These are phyloP conservation scores for Neopestalotiopsis rosae DNA, from an alignment of 2,329 filamentous ascomycete genomes.

Conservation along the genomic window DNA sequence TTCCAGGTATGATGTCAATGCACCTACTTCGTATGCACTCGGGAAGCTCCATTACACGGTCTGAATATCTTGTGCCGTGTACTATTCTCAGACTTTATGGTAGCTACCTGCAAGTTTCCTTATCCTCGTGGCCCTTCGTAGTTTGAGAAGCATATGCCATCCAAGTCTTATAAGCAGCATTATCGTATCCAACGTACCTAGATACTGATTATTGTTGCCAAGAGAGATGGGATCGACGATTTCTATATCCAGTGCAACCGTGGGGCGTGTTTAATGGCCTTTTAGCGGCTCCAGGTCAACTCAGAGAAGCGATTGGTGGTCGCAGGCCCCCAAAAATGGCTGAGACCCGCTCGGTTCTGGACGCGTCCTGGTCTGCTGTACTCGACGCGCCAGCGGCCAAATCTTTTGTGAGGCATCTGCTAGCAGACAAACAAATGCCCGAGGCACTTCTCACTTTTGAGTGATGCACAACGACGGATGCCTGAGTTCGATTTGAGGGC, in stretches of 20 bases:
- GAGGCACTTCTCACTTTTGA: slow-evolving; percentile 6
- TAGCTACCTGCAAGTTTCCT: too few species aligned
- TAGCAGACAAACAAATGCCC: not conserved
- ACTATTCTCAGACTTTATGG: too few species aligned
- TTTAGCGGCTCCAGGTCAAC: not conserved
- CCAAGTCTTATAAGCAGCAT: too few species aligned
- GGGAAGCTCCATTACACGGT: not conserved
- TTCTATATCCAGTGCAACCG: not conserved
- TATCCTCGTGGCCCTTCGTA: too few species aligned
- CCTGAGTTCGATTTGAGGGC: not conserved
- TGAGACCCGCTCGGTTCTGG: slow-evolving; percentile 12
- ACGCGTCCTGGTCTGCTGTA: not conserved
- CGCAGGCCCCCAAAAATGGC: not conserved
- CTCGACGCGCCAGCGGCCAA: slow-evolving; percentile 14
- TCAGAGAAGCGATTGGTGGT: slow-evolving; percentile 10
- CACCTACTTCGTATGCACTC: not conserved
- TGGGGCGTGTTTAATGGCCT: slow-evolving; percentile 6
- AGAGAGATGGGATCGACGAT: not conserved
- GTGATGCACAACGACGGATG: slow-evolving; percentile 3
- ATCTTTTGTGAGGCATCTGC: slow-evolving; percentile 4
- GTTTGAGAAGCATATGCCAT: too few species aligned
- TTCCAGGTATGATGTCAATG: not conserved
- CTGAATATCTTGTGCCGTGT: too few species aligned
- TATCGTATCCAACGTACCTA: too few species aligned
- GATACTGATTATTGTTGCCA: too few species aligned